Evolutionary conservation across 2,329 filamentous ascomycete genomes (phyloP).

Genomic region (Nectriaceae sp.): DNA sequence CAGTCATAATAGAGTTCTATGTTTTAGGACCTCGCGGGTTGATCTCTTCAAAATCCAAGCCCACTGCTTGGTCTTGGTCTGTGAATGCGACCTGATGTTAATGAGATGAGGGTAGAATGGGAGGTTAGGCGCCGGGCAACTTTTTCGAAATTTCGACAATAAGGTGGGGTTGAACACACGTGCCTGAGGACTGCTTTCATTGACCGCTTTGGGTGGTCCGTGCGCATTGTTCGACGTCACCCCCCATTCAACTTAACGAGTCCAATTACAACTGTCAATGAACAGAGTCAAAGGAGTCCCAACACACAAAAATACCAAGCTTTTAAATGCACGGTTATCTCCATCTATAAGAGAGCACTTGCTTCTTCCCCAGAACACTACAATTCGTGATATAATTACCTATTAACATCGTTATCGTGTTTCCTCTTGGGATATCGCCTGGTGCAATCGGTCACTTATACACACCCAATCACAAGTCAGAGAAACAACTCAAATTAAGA

Average conservation of each 20-base stretch:
- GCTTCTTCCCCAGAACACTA: too few species aligned
- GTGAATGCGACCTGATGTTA: conserved; percentile 9
- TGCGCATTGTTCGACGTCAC: conserved; percentile 8
- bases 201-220: conserved; percentile 15
- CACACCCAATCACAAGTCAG: not conserved
- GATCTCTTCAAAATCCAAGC: not conserved
- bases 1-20: conserved; percentile 30
- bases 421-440: too few species aligned
- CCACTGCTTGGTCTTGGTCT: not conserved
- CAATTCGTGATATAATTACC: too few species aligned
- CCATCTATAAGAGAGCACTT: too few species aligned
- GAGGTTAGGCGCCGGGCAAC: conserved; percentile 20
- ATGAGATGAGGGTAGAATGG: conserved; percentile 11
- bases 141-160: conserved; percentile 29
- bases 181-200: conserved; percentile 22
- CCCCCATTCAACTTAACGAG: not conserved
- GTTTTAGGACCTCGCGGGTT: not conserved
- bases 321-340: too few species aligned
- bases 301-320: too few species aligned
- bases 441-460: too few species aligned
- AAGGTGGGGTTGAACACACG: conserved; percentile 31
- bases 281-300: too few species aligned
- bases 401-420: too few species aligned
- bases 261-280: too few species aligned
- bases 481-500: conserved; percentile 13